Conservation (phyloP, 176 grass and related monocot genomes). For the Metroxylon sagu region DNA sequence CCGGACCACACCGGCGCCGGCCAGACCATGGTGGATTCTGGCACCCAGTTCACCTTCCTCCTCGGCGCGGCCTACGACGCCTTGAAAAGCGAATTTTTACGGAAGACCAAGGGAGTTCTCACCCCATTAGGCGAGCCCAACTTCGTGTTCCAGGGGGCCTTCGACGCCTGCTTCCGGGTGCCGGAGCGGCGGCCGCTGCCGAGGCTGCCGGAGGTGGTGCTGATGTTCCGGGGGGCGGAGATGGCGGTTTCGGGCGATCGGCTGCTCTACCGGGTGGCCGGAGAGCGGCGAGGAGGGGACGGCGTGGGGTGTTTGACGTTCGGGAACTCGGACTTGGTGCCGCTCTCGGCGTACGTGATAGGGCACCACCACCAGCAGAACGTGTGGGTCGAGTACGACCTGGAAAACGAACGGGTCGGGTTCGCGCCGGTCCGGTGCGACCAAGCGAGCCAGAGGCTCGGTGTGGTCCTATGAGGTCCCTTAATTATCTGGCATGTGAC, state of each 20-base stretch:
- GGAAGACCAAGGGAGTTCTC: constrained; percentile 37
- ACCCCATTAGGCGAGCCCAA: constrained; percentile 33
- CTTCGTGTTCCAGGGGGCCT: constrained; percentile 71
- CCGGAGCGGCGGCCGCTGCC: constrained; percentile 21
- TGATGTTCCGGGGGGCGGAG: constrained; percentile 66
- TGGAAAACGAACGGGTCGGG: constrained; percentile 79
- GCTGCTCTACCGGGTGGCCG: constrained; percentile 71
- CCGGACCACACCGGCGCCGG: constrained; percentile 93
- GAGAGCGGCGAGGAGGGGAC: constrained; percentile 51
- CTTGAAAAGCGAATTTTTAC: constrained; percentile 57
- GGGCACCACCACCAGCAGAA: constrained; percentile 99
- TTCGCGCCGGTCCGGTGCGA: constrained; percentile 80
- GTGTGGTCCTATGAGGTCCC: constrained; percentile 45
- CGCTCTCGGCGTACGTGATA: constrained; percentile 79
- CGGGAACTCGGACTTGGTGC: constrained; percentile 85
- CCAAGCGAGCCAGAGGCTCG: constrained; percentile 78
- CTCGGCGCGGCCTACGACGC: constrained; percentile 66
- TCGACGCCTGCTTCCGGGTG: constrained; percentile 76
- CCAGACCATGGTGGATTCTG: constrained; percentile 96
- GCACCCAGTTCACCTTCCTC: constrained; percentile 99
- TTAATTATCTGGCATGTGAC: background rate
- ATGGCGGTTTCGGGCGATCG: constrained; percentile 58
- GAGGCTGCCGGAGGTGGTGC: constrained; percentile 39
- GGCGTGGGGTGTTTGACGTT: constrained; percentile 89
- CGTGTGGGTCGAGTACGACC: constrained; percentile 97